Conservation (phyloP, 1,284 basidiomycete genomes). For the Puccinia coronata region DNA sequence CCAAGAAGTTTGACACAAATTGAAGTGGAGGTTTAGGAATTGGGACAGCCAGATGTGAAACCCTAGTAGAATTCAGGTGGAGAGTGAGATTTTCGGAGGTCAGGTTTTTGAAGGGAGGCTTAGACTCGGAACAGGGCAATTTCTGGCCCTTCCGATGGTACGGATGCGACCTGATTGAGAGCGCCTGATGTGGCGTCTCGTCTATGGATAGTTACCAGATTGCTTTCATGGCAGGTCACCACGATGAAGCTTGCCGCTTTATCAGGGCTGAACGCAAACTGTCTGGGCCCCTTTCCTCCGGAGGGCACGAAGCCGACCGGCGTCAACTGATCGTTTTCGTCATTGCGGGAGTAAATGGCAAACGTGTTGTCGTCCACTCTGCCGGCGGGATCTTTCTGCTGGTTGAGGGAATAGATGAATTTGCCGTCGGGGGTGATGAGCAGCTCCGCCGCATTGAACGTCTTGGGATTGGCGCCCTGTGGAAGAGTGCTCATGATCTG, state of each 20-base stretch:
- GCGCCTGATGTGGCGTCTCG: conserved; percentile 19
- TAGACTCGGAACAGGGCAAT: conserved; percentile 16
- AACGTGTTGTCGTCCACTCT: conserved; percentile 24
- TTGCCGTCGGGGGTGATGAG: conserved; percentile 29
- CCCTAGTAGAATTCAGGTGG: no score
- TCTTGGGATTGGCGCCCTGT: background rate
- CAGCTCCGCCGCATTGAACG: conserved; percentile 39
- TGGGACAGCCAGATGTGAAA: no score
- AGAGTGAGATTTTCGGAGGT: no score
- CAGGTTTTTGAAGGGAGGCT: background rate
- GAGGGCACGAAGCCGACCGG: background rate
- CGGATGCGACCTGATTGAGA: conserved; percentile 1
- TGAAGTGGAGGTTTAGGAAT: no score
- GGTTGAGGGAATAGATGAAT: conserved; percentile 39
- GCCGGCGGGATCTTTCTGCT: conserved; percentile 2
- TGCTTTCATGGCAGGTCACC: conserved; percentile 15
- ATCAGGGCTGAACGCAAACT: conserved; percentile 30
- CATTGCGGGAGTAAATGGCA: conserved; percentile 29
- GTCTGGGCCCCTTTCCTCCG: conserved; percentile 25
- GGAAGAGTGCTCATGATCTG: conserved; percentile 16
- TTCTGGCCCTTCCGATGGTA: background rate
- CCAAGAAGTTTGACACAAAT: no score
- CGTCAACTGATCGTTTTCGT: background rate
- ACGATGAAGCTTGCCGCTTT: conserved; percentile 25
- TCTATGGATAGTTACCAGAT: conserved; percentile 18